These are phyloP conservation scores for Phyllosticta citriasiana DNA, from an alignment of 2,329 filamentous ascomycete genomes.

Conservation along the genomic window DNA sequence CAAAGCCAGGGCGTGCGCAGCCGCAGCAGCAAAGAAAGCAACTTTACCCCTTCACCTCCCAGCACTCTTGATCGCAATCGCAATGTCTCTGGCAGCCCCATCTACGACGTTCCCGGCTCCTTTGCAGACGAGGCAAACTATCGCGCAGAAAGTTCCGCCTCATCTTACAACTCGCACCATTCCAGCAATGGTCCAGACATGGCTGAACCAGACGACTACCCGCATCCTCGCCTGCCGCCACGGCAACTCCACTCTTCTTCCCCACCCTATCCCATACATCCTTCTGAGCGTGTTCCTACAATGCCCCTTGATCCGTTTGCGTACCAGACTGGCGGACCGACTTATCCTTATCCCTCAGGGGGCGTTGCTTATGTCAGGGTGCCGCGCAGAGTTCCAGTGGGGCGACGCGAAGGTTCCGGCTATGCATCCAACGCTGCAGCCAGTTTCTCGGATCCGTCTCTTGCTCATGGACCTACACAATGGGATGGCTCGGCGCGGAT, in stretches of 20 bases:
- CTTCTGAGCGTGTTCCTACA: slow-evolving; percentile 16
- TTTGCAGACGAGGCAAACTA: slow-evolving; percentile 16
- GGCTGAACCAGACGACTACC: slow-evolving; percentile 12
- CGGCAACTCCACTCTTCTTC: slow-evolving; percentile 17
- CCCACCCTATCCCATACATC: slow-evolving; percentile 20
- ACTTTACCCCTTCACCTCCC: not conserved
- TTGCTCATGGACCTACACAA: not conserved
- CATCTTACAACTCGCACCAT: slow-evolving; percentile 15
- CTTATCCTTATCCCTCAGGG: slow-evolving; percentile 12
- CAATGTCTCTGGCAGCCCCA: slow-evolving; percentile 24
- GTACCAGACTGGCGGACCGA: slow-evolving; percentile 5
- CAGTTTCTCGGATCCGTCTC: slow-evolving; percentile 1
- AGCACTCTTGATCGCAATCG: not conserved
- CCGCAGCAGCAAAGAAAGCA: not conserved
- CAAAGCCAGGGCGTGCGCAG: not conserved
- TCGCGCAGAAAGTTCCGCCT: slow-evolving; percentile 17
- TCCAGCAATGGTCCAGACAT: slow-evolving; percentile 12
- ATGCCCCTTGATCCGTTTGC: slow-evolving; percentile 2
- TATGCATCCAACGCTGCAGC: not conserved
- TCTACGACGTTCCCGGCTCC: slow-evolving; percentile 28
- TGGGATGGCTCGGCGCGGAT: not conserved
- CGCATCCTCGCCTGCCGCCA: slow-evolving; percentile 17
- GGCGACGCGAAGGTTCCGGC: slow-evolving; percentile 10
- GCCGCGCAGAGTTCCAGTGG: slow-evolving; percentile 27
- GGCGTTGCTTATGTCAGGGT: slow-evolving; percentile 21